phyloP scores from a whole-genome alignment of 768 basidiomycete species.

The Russula sp. region DNA sequence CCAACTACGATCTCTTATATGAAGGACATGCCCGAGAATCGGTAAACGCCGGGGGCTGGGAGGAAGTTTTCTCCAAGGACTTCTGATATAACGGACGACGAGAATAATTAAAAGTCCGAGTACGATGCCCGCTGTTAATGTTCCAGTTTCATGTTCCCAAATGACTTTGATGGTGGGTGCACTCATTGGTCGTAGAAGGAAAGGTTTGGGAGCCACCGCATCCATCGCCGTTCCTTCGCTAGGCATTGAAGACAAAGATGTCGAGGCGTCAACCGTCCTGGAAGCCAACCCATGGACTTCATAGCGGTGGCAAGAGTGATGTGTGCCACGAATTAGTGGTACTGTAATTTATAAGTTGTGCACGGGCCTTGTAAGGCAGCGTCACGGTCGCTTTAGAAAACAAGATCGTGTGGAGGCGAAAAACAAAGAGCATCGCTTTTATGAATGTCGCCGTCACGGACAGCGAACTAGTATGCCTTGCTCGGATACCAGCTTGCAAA shows the following conservation, averaged over 20 bases:
- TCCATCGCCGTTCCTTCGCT: too few relatives aligned
- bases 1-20: conserved; percentile 3
- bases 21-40: conserved; percentile 7
- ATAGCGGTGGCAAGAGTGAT: background rate
- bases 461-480: too few relatives aligned
- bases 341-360: too few relatives aligned
- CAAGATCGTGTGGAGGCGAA: too few relatives aligned
- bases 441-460: too few relatives aligned
- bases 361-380: too few relatives aligned
- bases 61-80: conserved; percentile 15
- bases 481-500: too few relatives aligned
- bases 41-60: conserved; percentile 7
- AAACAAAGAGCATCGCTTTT: too few relatives aligned
- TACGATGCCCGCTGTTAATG: background rate
- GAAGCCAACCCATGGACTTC: background rate
- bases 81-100: background rate
- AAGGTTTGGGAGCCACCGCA: background rate
- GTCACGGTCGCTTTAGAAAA: too few relatives aligned
- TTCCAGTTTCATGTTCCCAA: background rate
- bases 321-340: too few relatives aligned
- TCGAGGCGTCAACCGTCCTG: background rate
- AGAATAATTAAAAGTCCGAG: background rate
- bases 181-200: too few relatives aligned
- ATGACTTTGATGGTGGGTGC: background rate
- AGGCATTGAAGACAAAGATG: too few relatives aligned